These are phyloP conservation scores for Cryphonectria radicalis DNA, from an alignment of 2,329 filamentous ascomycete species.

Conservation along the genomic window DNA sequence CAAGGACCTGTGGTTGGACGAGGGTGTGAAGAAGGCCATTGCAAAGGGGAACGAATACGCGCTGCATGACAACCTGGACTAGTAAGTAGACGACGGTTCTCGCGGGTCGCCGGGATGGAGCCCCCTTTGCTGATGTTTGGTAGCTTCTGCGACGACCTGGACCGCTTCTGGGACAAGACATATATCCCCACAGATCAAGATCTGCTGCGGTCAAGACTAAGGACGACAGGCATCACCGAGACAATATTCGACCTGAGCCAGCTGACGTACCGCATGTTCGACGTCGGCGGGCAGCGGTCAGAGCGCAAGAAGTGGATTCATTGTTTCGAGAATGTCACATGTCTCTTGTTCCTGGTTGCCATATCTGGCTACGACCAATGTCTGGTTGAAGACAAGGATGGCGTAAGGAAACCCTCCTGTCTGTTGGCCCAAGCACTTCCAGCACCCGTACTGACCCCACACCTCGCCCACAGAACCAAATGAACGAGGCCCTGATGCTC, in stretches of 20 bases:
- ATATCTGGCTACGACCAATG: slow-evolving; percentile 98
- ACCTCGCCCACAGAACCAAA: slow-evolving; percentile 75
- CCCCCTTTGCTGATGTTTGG: slow-evolving; percentile 13
- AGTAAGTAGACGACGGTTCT: slow-evolving; percentile 64
- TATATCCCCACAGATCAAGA: slow-evolving; percentile 95
- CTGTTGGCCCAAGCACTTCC: neutral
- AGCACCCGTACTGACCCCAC: slow-evolving; percentile 30
- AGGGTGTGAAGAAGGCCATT: slow-evolving; percentile 84
- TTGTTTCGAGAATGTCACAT: slow-evolving; percentile 93
- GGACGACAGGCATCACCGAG: slow-evolving; percentile 95
- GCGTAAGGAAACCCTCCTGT: slow-evolving; percentile 64
- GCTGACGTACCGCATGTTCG: slow-evolving; percentile 95
- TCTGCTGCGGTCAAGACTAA: slow-evolving; percentile 84
- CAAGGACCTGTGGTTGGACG: slow-evolving; percentile 81
- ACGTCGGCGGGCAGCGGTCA: slow-evolving; percentile 88
- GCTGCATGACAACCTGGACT: slow-evolving; percentile 91
- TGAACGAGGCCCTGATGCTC: slow-evolving; percentile 86
- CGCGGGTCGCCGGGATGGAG: neutral
- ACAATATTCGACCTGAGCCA: slow-evolving; percentile 91
- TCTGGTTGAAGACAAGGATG: slow-evolving; percentile 93
- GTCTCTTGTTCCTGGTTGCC: slow-evolving; percentile 88
- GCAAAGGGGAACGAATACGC: slow-evolving; percentile 95
- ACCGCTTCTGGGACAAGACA: slow-evolving; percentile 73
- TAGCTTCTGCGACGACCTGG: slow-evolving; percentile 83
- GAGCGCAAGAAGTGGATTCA: slow-evolving; percentile 98